These are phyloP conservation scores for Exutisphaerella laricina DNA, from an alignment of 2,329 filamentous ascomycete genomes.

Conservation along the genomic window DNA sequence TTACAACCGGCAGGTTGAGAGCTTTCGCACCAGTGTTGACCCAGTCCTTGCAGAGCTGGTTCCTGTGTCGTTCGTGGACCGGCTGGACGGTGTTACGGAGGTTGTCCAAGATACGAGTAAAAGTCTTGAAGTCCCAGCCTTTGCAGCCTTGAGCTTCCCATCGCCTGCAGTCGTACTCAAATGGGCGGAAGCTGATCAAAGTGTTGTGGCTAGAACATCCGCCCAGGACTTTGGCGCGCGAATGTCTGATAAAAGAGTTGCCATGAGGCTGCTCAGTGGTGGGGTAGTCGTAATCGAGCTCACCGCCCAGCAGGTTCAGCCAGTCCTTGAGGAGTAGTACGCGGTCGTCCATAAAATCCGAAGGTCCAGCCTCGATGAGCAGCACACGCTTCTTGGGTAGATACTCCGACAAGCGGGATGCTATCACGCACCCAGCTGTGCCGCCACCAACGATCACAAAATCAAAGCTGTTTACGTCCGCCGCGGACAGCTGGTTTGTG, in stretches of 20 bases:
- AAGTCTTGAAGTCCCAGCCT: slow-evolving; percentile 81
- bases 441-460: slow-evolving; percentile 82
- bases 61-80: slow-evolving; percentile 76
- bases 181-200: slow-evolving; percentile 85
- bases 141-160: slow-evolving; percentile 78
- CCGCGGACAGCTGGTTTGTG: slow-evolving; percentile 60
- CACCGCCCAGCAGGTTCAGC: slow-evolving; percentile 75
- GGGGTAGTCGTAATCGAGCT: slow-evolving; percentile 86
- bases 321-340: slow-evolving; percentile 84
- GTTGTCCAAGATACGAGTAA: slow-evolving; percentile 76
- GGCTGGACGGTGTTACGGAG: slow-evolving; percentile 87
- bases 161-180: slow-evolving; percentile 78
- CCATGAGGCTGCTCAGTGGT: slow-evolving; percentile 86
- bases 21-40: slow-evolving; percentile 72
- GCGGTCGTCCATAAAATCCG: slow-evolving; percentile 81
- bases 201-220: slow-evolving; percentile 94
- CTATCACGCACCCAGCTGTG: slow-evolving; percentile 80
- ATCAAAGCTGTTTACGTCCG: slow-evolving; percentile 66
- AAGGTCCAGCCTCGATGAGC: slow-evolving; percentile 81
- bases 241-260: slow-evolving; percentile 88
- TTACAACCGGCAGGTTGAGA: slow-evolving; percentile 71
- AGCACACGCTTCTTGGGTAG: slow-evolving; percentile 76
- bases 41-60: slow-evolving; percentile 90
- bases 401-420: slow-evolving; percentile 73
- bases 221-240: slow-evolving; percentile 83